Percentiles rank a stretch among this genome's conserved stretches.
Conservation (phyloP, 2,329 filamentous ascomycete species). For the Pestalotiopsis sp. region DNA sequence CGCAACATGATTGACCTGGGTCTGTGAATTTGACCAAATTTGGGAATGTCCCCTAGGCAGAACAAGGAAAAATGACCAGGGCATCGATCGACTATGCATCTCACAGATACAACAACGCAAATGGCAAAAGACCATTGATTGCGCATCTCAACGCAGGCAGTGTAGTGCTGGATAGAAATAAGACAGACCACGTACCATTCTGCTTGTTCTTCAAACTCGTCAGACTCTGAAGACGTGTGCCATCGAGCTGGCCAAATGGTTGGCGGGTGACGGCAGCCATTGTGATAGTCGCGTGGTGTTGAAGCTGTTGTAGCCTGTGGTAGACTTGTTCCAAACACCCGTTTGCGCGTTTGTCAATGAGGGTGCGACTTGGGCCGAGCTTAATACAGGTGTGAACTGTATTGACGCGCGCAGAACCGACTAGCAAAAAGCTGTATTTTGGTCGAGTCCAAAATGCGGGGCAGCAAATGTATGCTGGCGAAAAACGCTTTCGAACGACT, state of each 20-base stretch:
- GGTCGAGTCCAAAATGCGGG: background rate
- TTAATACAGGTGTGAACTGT: background rate
- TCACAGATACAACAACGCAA: too few species aligned
- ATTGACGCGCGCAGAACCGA: background rate
- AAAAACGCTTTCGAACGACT: background rate
- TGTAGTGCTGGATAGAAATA: background rate
- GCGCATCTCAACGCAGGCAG: background rate
- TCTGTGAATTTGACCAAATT: background rate
- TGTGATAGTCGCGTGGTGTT: conserved; percentile 22
- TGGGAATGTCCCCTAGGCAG: background rate
- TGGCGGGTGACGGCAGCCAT: conserved; percentile 66
- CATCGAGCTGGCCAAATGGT: conserved; percentile 75
- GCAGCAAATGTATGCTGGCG: background rate
- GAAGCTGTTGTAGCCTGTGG: conserved; percentile 16
- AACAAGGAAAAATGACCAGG: background rate
- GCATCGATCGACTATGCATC: background rate
- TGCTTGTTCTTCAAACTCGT: conserved; percentile 80
- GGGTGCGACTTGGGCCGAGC: conserved; percentile 9
- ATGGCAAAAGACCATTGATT: background rate
- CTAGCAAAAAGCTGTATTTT: background rate
- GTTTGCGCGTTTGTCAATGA: background rate
- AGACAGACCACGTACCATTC: conserved; percentile 57
- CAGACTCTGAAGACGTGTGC: conserved; percentile 69
- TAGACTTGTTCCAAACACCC: conserved; percentile 11
- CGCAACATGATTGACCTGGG: background rate